Conservation (phyloP, 179 eudicot species). For the Beta macrorhiza region DNA sequence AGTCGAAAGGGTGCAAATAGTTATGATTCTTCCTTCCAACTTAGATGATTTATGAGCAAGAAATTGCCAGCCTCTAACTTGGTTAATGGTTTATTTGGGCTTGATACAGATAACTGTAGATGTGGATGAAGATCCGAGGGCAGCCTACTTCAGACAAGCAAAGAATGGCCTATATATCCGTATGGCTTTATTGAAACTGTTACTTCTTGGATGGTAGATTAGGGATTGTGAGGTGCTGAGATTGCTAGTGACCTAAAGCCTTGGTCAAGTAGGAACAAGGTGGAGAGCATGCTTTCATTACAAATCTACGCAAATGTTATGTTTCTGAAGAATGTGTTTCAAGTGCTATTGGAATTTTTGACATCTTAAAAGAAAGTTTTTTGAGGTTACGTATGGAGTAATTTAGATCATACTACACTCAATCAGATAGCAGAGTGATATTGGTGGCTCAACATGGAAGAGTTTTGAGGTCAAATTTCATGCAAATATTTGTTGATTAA, state of each 20-base stretch:
- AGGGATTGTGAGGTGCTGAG: neutral
- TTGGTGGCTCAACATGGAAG: too few relatives aligned
- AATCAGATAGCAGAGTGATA: too few relatives aligned
- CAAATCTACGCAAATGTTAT: neutral
- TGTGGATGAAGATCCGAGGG: slow-evolving; percentile 91
- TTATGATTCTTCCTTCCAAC: neutral
- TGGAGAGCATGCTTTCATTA: neutral
- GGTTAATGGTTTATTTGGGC: neutral
- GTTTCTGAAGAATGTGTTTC: neutral
- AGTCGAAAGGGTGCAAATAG: neutral
- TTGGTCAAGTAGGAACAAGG: slow-evolving; percentile 13
- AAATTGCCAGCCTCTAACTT: neutral
- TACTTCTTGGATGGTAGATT: slow-evolving; percentile 76
- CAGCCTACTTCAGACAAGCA: slow-evolving; percentile 98
- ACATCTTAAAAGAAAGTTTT: neutral
- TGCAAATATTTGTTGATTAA: neutral
- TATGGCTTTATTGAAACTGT: slow-evolving; percentile 89
- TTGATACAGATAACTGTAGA: slow-evolving; percentile 74
- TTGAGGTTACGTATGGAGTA: neutral
- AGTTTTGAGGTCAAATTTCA: neutral
- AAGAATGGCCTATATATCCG: slow-evolving; percentile 95
- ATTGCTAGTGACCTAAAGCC: neutral
- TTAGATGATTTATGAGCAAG: neutral
- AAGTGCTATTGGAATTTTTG: neutral
- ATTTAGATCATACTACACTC: neutral